Conservation (phyloP, 139 green algal genomes). For the Chlorella sp. region DNA sequence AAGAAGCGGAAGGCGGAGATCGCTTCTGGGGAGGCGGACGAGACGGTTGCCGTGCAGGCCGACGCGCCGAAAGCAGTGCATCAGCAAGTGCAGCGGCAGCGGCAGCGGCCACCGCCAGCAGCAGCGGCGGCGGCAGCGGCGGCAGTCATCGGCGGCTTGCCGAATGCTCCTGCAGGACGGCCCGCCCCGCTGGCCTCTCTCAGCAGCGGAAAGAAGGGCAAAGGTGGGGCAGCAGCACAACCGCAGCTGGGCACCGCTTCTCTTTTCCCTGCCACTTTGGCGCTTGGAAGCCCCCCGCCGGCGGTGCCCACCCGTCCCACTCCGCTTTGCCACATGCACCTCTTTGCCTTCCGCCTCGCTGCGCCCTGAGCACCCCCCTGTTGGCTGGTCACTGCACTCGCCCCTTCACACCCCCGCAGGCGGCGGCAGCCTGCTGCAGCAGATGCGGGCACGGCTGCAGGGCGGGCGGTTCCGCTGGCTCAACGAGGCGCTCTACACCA, state of each 20-base stretch:
- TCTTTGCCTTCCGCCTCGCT: background rate
- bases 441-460: conserved; percentile 76
- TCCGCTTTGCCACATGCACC: background rate
- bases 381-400: background rate
- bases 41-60: background rate
- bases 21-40: background rate
- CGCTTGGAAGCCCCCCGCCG: background rate
- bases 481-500: conserved; percentile 97
- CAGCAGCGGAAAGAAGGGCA: background rate
- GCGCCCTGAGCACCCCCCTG: background rate
- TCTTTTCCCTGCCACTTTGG: background rate
- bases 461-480: conserved; percentile 92
- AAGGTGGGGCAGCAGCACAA: background rate
- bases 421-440: conserved; percentile 64
- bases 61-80: background rate
- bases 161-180: background rate
- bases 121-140: background rate
- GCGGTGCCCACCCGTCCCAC: background rate
- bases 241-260: background rate
- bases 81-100: background rate
- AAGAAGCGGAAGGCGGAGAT: conserved; percentile 14
- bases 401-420: background rate
- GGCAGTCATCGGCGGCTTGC: too few species aligned
- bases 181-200: background rate
- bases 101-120: background rate